phyloP scores from a whole-genome alignment of 495 filamentous ascomycete species.

The Zalerion maritima region DNA sequence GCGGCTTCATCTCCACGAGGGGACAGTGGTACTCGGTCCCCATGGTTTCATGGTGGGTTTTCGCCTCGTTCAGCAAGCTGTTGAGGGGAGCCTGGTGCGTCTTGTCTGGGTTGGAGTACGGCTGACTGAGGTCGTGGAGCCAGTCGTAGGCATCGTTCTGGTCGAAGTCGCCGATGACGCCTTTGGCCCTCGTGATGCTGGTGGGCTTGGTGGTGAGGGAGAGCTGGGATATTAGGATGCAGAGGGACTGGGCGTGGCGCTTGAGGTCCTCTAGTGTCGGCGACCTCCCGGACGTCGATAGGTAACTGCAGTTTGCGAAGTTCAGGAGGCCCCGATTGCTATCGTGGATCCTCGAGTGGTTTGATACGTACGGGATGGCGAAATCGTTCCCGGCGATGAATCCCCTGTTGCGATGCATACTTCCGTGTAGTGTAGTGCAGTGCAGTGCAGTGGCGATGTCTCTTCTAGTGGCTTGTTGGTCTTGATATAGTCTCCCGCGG shows the following conservation, averaged over 20 bases:
- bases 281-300: conserved; percentile 28
- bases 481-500: no score
- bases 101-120: conserved; percentile 30
- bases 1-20: conserved; percentile 9
- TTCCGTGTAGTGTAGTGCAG: no score
- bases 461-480: no score
- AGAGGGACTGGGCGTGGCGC: conserved; percentile 38
- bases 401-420: no score
- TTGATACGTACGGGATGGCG: background rate
- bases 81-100: conserved; percentile 29
- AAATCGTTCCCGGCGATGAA: background rate
- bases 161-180: conserved; percentile 10
- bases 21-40: conserved; percentile 30
- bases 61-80: conserved; percentile 29
- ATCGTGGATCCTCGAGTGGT: conserved; percentile 8
- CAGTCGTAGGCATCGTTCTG: conserved; percentile 34
- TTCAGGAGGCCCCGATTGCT: conserved; percentile 17
- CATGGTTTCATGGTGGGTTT: conserved; percentile 19
- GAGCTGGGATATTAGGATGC: conserved; percentile 30
- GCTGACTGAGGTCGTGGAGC: conserved; percentile 25
- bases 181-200: conserved; percentile 8
- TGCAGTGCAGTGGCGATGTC: no score
- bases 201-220: conserved; percentile 15
- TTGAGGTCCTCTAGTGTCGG: conserved; percentile 38
- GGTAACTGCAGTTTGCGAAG: conserved; percentile 35